Evolutionary conservation across 345 rosid genomes (phyloP), one percentile per base, ranked within the genome.

Genomic region (Boechera retrofracta): DNA sequence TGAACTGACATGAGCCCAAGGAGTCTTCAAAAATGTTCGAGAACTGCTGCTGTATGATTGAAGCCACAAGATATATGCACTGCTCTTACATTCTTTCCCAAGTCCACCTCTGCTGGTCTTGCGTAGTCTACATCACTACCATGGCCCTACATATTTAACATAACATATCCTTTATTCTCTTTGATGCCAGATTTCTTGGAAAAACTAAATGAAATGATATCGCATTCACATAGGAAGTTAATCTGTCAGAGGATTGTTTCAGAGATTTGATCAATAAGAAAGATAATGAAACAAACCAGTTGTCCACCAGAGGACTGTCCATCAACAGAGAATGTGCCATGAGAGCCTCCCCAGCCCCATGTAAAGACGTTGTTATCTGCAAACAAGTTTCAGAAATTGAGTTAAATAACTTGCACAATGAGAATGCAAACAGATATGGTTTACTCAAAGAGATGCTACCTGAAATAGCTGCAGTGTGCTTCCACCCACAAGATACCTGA

Each of bases 331-430:
- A 95, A 95, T 60, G 99, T 90, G 64, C 99, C 98, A 10, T 86
- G 85, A 47, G 97, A 87, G 67, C 99, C 99, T 81, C 97, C 98
- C 99, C 94, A 92, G 35, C 97, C 99, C 99, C 99, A 92, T 38
- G 94, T 88, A 79, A 87, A 89, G 41, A 92, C 80, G 26, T 84
- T 90, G 67, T 92, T 92, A 71, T 81, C 99, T 92, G 85, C 55
- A 70, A 16, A 12, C 47, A 78, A 48, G 69, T 21, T 58, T 57
- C 68, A 52, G 33, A 60, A 53, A 61, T 4, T 36, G 64, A 29
- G 61, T 45, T 12, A 33, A 26, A 67, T 45, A 42, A 53, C 51
- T 67, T 44, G 36, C n/a, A 66, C 57, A 61, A 11, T 16, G 39
- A 12, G 10, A 52, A 54, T 12, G 28, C 36, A 4, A 36, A 18